Conservation (phyloP, 2,329 filamentous ascomycete species). For the Penicillium sp. region DNA sequence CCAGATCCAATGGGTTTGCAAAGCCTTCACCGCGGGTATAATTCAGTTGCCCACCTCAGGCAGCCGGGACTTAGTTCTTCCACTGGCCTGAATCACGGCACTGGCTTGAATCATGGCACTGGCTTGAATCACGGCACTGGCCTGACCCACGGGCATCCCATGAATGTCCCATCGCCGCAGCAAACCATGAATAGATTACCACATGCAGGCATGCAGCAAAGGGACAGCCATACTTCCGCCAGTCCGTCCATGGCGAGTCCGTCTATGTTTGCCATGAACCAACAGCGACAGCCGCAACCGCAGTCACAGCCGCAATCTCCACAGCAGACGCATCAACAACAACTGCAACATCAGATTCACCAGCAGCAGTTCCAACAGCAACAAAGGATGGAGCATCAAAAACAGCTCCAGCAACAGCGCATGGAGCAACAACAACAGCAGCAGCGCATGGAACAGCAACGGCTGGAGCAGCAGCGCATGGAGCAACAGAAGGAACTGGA, state of each 20-base stretch:
- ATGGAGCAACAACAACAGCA: conserved; percentile 19
- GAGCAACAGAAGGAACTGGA: conserved; percentile 13
- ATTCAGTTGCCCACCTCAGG: conserved; percentile 32
- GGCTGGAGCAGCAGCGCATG: conserved; percentile 16
- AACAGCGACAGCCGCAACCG: conserved; percentile 19
- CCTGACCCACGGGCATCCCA: conserved; percentile 29
- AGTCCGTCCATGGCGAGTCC: conserved; percentile 25
- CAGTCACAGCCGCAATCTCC: conserved; percentile 29
- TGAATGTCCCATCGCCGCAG: conserved; percentile 33
- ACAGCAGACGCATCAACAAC: conserved; percentile 25
- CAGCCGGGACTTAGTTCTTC: conserved; percentile 29
- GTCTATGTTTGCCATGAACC: conserved; percentile 24
- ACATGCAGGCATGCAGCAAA: conserved; percentile 21
- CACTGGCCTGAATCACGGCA: conserved; percentile 27
- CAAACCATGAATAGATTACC: conserved; percentile 31
- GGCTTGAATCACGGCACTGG: too few species aligned
- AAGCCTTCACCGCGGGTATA: conserved; percentile 30
- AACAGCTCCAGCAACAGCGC: conserved; percentile 13
- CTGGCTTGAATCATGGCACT: too few species aligned
- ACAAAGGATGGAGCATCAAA: conserved; percentile 17
- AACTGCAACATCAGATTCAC: conserved; percentile 23
- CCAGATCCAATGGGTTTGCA: conserved; percentile 31
- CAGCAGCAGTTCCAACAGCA: conserved; percentile 25
- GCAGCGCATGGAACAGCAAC: conserved; percentile 14
- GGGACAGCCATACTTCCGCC: conserved; percentile 20